A percentile compares a stretch with the other conserved stretches of the same genome.
phyloP scores from a whole-genome alignment of 208 protist species.

The Porcisia hertigi region DNA sequence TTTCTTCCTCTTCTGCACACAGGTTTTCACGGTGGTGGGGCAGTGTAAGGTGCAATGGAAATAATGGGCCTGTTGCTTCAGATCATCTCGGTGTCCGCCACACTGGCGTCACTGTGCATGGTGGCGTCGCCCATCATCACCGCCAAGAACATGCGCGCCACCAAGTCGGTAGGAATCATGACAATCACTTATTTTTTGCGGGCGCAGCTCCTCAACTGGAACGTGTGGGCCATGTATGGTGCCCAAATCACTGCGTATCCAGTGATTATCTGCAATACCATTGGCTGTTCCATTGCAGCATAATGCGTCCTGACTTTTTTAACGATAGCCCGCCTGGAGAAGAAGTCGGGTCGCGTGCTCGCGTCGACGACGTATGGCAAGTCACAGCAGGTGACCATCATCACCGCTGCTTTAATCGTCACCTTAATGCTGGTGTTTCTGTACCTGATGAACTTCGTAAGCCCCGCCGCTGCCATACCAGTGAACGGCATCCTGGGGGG shows the following conservation, averaged over 20 bases:
- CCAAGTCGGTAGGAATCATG: slow-evolving; percentile 45
- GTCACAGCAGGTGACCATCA: slow-evolving; percentile 17
- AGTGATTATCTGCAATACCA: slow-evolving; percentile 53
- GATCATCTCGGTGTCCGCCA: slow-evolving; percentile 43
- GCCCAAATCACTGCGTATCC: slow-evolving; percentile 30
- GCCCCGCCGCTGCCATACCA: slow-evolving; percentile 14
- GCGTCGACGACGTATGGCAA: slow-evolving; percentile 43
- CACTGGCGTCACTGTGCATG: slow-evolving; percentile 54
- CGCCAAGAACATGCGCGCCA: slow-evolving; percentile 40
- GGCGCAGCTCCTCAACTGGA: slow-evolving; percentile 65
- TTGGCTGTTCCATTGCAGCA: slow-evolving; percentile 48
- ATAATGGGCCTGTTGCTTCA: slow-evolving; percentile 36
- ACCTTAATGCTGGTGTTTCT: slow-evolving; percentile 39
- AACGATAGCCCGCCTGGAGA: slow-evolving; percentile 48
- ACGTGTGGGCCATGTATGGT: slow-evolving; percentile 68
- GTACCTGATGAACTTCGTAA: slow-evolving; percentile 35
- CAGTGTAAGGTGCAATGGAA: neutral
- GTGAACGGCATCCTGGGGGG: slow-evolving; percentile 56
- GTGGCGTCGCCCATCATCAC: slow-evolving; percentile 56
- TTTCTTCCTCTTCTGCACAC: neutral
- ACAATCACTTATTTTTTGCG: slow-evolving; percentile 63
- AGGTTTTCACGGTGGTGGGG: neutral
- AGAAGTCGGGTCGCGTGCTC: slow-evolving; percentile 39
- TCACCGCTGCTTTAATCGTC: slow-evolving; percentile 19
- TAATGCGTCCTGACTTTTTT: slow-evolving; percentile 67